A percentile compares a stretch with the other conserved stretches of the same genome.
phyloP scores from a whole-genome alignment of 78 protist genomes.

The Dictyostelium intermedium region DNA sequence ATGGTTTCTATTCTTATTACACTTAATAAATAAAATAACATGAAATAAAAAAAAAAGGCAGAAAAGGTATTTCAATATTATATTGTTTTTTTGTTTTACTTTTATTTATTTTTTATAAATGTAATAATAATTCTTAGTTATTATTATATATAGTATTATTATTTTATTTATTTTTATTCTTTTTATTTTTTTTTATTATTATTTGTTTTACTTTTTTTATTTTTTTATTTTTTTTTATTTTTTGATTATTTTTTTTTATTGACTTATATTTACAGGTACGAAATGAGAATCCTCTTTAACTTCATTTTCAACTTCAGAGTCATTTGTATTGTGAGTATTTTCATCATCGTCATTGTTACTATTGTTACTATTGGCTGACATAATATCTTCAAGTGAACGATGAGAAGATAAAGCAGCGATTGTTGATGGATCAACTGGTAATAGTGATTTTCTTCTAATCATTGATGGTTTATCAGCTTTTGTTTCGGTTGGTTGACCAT shows the following conservation, averaged over 20 bases:
- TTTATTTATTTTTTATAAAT: background rate
- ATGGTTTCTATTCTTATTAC: constrained; percentile 86
- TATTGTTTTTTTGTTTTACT: background rate
- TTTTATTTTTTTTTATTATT: background rate
- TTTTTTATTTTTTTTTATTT: background rate
- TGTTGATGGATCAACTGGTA: constrained; percentile 79
- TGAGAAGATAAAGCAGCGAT: constrained; percentile 69
- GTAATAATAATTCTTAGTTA: background rate
- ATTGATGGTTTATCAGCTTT: constrained; percentile 36
- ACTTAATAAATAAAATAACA: background rate
- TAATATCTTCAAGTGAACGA: constrained; percentile 61
- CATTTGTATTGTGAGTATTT: background rate
- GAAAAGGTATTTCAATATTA: background rate
- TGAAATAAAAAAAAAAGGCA: background rate
- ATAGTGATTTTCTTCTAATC: constrained; percentile 77
- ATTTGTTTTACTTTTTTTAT: background rate
- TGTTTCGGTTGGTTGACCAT: background rate
- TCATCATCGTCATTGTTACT: background rate
- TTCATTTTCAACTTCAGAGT: constrained; percentile 1
- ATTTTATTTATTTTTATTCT: background rate
- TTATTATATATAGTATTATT: background rate
- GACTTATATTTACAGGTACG: constrained; percentile 22
- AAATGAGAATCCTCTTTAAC: constrained; percentile 9
- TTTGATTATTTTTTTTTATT: background rate
- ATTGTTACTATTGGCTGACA: background rate